Base-by-base conservation (phyloP, 2,329 filamentous ascomycete species). In the Xylaria sp. region DNA sequence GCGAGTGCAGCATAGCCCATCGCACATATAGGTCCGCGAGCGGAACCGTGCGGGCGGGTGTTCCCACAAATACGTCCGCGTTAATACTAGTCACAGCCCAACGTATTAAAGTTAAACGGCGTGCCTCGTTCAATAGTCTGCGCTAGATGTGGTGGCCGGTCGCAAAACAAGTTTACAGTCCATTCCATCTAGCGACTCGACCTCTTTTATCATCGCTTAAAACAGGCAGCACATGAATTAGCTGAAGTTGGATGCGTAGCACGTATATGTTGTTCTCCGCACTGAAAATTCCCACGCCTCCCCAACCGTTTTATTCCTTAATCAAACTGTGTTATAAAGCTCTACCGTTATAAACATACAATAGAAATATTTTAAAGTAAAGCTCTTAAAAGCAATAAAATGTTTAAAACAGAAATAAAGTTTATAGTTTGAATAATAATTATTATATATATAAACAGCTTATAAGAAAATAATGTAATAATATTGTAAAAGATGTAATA, bases 41-140 rank as follows among this genome's bases (percentile, higher is more conserved):
- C 70, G 36, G 75, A 74, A 8, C 41, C 18, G 34, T 0, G 72
- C 72, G 1, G 55, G 55, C 3, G 68, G 68, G 25, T 76, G 72
- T 6, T 76, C 74, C 73, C 72, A 76, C 1, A 76, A 66, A 36
- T 76, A 76, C 4, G 73, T 63, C 30, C 30, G 13, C 28, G 30
- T 34, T 12, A 53, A 13, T 34, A 20, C 9, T 3, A 34, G n/a
- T 53, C 28, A 20, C 28, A 4, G 25, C n/a, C 28, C 28, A 34
- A 9, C 12, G 28, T 18, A 30, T 56, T 12, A 36, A 15, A 28
- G 20, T 25, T 48, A 6, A 45, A 48, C 28, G 13, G 30, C 57
- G 18, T 61, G 30, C 46, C 46, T 61, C 43, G 7, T 52, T 15
- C 3, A 74, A 74, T 61, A 10, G 72, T 72, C 6, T 73, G 57